A percentile compares a stretch with the other conserved stretches of the same genome.
phyloP scores from a whole-genome alignment of 108 stramenopile genomes.

The Mediolabrus comicus region DNA sequence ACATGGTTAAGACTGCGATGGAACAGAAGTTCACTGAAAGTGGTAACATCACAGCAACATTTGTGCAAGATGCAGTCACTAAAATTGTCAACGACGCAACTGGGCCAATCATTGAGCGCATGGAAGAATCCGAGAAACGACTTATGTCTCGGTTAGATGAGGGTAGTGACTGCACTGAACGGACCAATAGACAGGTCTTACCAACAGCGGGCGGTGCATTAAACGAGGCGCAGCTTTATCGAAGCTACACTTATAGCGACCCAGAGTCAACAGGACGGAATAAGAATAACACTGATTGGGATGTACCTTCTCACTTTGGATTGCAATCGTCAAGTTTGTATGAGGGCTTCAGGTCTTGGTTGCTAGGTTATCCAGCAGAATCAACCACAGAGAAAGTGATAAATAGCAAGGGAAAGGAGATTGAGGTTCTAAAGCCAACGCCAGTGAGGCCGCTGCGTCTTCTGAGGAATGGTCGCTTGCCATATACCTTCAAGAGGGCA shows the following conservation, averaged over 20 bases:
- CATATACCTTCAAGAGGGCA: background rate
- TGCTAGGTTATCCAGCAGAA: background rate
- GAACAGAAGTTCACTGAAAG: background rate
- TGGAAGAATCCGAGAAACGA: background rate
- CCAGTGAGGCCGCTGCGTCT: background rate
- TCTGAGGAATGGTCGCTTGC: too few relatives aligned
- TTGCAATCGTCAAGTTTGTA: background rate
- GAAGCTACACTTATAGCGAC: background rate
- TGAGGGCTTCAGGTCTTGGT: background rate
- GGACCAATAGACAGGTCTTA: background rate
- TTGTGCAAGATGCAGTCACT: background rate
- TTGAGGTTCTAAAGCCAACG: background rate
- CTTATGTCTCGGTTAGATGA: background rate
- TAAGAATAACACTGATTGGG: background rate
- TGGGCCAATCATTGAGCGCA: too few relatives aligned
- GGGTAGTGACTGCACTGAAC: background rate
- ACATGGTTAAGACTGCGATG: constrained; percentile 29
- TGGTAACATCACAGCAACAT: background rate
- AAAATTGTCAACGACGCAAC: background rate
- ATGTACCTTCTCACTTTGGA: background rate
- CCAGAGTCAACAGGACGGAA: too few relatives aligned
- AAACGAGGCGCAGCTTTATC: background rate
- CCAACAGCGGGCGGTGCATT: background rate
- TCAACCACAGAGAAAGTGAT: background rate
- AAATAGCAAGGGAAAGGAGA: background rate